Percentiles rank a stretch among this genome's conserved stretches.
Conservation (phyloP, 352 stramenopile genomes). For the Phytophthora sp. region DNA sequence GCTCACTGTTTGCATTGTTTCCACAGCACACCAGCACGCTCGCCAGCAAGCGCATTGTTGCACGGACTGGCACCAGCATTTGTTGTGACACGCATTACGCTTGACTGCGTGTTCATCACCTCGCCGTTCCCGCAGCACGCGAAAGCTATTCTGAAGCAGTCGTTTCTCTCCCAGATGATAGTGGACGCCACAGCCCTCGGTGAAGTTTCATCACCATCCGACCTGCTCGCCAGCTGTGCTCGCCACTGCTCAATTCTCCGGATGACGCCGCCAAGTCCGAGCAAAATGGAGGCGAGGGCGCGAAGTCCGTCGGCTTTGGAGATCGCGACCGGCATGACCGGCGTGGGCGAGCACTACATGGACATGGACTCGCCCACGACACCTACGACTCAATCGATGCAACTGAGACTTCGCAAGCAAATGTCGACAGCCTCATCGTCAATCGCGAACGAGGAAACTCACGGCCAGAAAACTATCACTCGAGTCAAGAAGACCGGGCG, state of each 20-base stretch:
- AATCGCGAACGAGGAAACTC: constrained; percentile 12
- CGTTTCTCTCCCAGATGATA: constrained; percentile 35
- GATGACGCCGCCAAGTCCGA: constrained; percentile 9
- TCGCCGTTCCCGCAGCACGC: no score
- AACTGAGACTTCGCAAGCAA: constrained; percentile 39
- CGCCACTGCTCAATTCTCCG: not conserved
- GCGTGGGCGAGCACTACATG: constrained; percentile 23
- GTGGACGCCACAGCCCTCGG: constrained; percentile 10
- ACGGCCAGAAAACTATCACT: constrained; percentile 17
- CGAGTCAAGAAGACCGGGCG: constrained; percentile 48
- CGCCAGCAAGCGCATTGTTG: no score
- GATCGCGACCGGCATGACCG: constrained; percentile 14
- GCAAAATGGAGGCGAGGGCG: constrained; percentile 1
- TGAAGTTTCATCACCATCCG: constrained; percentile 9
- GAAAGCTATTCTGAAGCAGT: constrained; percentile 1
- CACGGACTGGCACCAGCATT: no score
- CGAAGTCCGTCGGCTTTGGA: constrained; percentile 18
- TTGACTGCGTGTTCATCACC: no score
- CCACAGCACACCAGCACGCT: no score
- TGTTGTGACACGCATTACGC: no score
- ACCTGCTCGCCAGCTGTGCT: constrained; percentile 9
- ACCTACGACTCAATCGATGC: constrained; percentile 38
- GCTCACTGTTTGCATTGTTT: no score
- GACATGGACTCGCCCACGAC: constrained; percentile 30
- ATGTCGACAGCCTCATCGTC: constrained; percentile 16